Percentiles rank a stretch among this genome's conserved stretches.
Evolutionary conservation across 345 rosid species (phyloP).

Genomic region (Heritiera fomes): DNA sequence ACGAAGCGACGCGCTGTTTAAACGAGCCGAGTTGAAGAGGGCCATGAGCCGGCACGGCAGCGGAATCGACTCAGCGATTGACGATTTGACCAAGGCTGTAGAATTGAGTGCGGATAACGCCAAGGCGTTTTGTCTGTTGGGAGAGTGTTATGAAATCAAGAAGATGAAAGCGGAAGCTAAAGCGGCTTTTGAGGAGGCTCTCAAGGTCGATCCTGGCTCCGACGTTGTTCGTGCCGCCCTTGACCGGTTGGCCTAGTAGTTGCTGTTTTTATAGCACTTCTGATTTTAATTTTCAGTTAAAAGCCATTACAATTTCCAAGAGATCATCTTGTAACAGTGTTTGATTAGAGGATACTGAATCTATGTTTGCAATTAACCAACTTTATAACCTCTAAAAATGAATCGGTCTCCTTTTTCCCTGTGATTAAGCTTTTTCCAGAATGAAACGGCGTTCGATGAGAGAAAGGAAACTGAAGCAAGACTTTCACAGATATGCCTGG

Average conservation of each 20-base stretch:
- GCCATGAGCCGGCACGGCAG: constrained; percentile 33
- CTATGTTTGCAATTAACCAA: no score
- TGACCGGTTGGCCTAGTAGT: constrained; percentile 32
- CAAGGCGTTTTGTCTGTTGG: constrained; percentile 43
- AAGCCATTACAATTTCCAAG: no score
- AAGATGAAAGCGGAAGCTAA: constrained; percentile 49
- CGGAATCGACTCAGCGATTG: constrained; percentile 46
- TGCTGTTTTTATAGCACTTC: no score
- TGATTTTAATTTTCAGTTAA: no score
- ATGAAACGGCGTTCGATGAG: no score
- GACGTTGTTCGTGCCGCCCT: constrained; percentile 42
- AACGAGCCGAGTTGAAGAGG: constrained; percentile 60
- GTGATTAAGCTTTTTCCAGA: no score
- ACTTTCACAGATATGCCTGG: no score
- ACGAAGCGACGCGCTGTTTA: constrained; percentile 57
- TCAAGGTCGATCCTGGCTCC: constrained; percentile 37
- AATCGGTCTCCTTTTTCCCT: no score
- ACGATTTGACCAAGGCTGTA: constrained; percentile 50
- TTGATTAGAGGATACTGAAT: no score
- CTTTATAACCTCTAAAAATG: no score
- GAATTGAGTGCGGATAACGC: constrained; percentile 34
- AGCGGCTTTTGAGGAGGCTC: constrained; percentile 47
- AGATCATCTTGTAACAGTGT: no score
- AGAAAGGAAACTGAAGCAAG: no score
- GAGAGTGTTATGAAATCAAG: constrained; percentile 60